Base-by-base conservation (phyloP, 208 protist genomes). In the Trypanosoma theileri region DNA sequence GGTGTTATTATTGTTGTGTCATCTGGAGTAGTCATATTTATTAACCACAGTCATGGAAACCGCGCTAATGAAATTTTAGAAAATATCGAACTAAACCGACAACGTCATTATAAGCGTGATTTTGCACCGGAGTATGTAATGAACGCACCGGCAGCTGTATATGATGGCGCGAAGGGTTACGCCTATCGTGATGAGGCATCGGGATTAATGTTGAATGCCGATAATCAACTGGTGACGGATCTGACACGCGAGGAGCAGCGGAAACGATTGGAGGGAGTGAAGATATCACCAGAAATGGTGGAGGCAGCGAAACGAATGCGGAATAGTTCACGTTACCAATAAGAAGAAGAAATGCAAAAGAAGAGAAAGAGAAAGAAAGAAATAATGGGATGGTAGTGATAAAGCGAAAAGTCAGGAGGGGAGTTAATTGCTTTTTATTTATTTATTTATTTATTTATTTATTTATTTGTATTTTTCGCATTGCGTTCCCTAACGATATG, bases 61-160 rank as follows among this genome's bases (percentile, higher is more conserved):
- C 65, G 60, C 19, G 84, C 82, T 4, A 89, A 95, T 53, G 73
- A 89, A 16, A 81, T 95, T 59, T 69, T 95, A 40, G 89, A 95
- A n/a, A 95, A 91, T 68, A 91, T 91, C 66, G 89, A 95, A 55
- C 62, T 95, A 17, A 95, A 95, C 51, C 81, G 89, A 8, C 86
- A 85, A 64, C 74, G 56, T 28, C 91, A 83, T 70, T 95, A 95
- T 74, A 73, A 81, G 14, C 71, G 81, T 8, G 84, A 89, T 24
- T 92, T 95, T 60, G 70, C 72, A n/a, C 89, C 89, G 6, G 77
- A 77, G 55, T 92, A 92, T 71, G 83, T 87, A 40, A 35, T 40
- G 19, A 77, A 75, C 35, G 84, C 86, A 1, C 89, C 86, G 24
- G 22, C 65, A 22, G 84, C 65, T 0, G 81, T 95, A 12, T 92